phyloP scores from a whole-genome alignment of 176 grass and related monocot species.

The Carex cristatella region DNA sequence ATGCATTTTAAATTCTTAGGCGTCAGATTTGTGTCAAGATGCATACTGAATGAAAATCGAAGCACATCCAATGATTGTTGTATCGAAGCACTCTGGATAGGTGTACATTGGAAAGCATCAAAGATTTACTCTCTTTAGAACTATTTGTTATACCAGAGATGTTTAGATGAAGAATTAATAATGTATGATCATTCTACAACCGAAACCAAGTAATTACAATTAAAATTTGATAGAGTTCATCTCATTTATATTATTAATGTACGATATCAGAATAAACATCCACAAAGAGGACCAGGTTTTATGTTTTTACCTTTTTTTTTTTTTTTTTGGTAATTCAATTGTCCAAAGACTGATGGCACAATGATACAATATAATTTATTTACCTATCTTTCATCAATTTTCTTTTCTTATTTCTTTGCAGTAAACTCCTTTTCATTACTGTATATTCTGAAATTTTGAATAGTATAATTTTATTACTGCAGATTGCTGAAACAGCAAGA shows the following conservation, averaged over 20 bases:
- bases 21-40: too few species aligned
- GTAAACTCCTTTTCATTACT: background rate
- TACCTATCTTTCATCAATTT: background rate
- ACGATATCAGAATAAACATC: background rate
- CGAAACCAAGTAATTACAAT: background rate
- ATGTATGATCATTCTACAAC: background rate
- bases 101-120: too few species aligned
- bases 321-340: background rate
- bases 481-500: slow-evolving; percentile 77
- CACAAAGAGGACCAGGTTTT: background rate
- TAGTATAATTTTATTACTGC: slow-evolving; percentile 1
- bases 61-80: too few species aligned
- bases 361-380: background rate
- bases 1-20: too few species aligned
- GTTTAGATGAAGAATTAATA: background rate
- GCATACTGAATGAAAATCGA: too few species aligned
- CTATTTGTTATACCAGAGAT: background rate
- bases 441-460: background rate
- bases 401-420: background rate
- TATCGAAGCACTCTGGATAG: too few species aligned
- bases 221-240: background rate
- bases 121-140: background rate
- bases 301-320: background rate
- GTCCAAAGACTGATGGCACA: background rate
- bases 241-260: too few species aligned